Evolutionary conservation across 2,329 filamentous ascomycete species (phyloP).

Genomic region (Colletotrichum kahawae): DNA sequence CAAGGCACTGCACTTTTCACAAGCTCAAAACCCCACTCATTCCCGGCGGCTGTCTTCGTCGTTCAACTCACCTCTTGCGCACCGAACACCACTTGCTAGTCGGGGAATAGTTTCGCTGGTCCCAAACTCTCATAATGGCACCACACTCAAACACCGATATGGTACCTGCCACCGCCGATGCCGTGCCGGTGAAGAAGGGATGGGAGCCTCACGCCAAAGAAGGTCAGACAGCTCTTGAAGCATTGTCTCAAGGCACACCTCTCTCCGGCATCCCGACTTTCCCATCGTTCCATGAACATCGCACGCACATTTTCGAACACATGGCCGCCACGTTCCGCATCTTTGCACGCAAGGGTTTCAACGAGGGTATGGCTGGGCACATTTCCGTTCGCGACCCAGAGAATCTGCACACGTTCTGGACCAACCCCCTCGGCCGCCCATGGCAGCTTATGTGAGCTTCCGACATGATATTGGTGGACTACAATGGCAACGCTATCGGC

Average conservation of each 20-base stretch:
- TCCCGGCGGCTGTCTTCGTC: background rate
- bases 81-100: background rate
- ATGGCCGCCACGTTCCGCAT: conserved; percentile 65
- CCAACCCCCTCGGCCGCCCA: conserved; percentile 67
- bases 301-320: conserved; percentile 61
- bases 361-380: conserved; percentile 68
- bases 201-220: background rate
- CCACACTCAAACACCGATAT: background rate
- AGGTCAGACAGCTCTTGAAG: background rate
- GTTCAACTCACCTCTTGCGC: background rate
- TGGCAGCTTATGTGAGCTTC: conserved; percentile 64
- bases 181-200: background rate
- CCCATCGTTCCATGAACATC: conserved; percentile 39
- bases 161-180: background rate
- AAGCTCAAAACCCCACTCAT: background rate
- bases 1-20: background rate
- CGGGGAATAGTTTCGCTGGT: background rate
- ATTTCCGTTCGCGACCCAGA: conserved; percentile 67
- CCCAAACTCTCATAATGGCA: background rate
- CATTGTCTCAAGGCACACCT: background rate
- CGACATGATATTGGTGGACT: conserved; percentile 70
- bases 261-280: conserved; percentile 7
- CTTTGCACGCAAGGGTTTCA: conserved; percentile 59
- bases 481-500: conserved; percentile 59
- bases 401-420: conserved; percentile 65